Base-by-base conservation (phyloP, 345 rosid genomes). In the Syzygium oleosum region DNA sequence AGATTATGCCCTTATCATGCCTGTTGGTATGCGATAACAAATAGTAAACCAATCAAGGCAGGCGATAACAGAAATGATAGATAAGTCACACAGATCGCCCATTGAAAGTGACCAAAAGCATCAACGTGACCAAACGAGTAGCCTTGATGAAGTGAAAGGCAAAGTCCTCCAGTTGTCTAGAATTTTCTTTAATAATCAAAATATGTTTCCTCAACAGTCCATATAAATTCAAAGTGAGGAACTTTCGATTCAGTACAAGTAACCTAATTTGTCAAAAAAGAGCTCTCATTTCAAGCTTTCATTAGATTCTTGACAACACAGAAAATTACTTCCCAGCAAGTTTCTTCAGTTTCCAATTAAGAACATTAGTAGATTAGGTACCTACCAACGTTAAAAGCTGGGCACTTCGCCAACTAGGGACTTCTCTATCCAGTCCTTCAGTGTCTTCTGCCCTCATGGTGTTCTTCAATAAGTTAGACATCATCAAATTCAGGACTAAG, bases 361-460 rank as follows among this genome's bases (percentile, higher is more conserved):
- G 25, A 38, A 38, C 23, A 73, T 19, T 38, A 19, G 83, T 19
- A 73, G 83, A 73, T 27, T 51, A 86, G 14, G 65, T 14, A 23
- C 96, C 77, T 92, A 96, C 98, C 95, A 96, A 88, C 38, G 91
- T 92, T 79, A 97, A 88, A 53, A 95, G 93, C 54, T 87, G 91
- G 23, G 95, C 98, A 8, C 93, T 87, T 77, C 87, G 58, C 98
- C 98, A 96, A 85, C 34, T 51, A 78, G 92, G 90, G 89, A 85
- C 91, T 87, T 88, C 92, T 86, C 90, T 87, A 53, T 91, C 94
- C 63, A 84, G 80, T 16, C 79, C 91, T 83, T 78, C 86, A 14
- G 11, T 46, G 52, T 68, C 88, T 68, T 86, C 90, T 65, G n/a
- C 80, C 52, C 77, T 68, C 85, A 59, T 85, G 80, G 84, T 93